Evolutionary conservation across 768 basidiomycete genomes (phyloP).

Genomic region (Lyophyllum decastes): DNA sequence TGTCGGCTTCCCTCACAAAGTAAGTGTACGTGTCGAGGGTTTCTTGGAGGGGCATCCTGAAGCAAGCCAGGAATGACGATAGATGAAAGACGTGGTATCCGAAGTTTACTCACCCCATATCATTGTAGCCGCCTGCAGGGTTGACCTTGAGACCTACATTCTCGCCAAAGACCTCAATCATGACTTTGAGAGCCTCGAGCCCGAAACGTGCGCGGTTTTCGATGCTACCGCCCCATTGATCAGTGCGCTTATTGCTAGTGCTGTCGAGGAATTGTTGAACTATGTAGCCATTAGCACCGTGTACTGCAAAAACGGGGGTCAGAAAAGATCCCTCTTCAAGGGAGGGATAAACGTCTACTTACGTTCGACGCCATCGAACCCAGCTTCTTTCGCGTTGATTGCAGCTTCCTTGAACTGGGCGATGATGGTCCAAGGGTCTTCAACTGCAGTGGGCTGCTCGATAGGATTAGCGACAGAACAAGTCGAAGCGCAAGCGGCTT

Average conservation of each 20-base stretch:
- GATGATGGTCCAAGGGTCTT: conserved; percentile 42
- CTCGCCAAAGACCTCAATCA: conserved; percentile 39
- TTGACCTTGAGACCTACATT: conserved; percentile 47
- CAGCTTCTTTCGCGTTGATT: conserved; percentile 49
- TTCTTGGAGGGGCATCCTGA: conserved; percentile 34
- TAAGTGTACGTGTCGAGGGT: conserved; percentile 42
- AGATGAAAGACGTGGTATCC: too few species aligned
- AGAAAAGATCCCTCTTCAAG: too few species aligned
- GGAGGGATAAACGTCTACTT: too few species aligned
- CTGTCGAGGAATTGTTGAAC: conserved; percentile 52
- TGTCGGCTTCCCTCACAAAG: conserved; percentile 40
- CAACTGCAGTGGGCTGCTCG: conserved; percentile 37
- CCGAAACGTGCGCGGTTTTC: conserved; percentile 60
- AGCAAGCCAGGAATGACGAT: too few species aligned
- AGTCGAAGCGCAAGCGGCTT: conserved; percentile 8
- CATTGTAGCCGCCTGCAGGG: conserved; percentile 47
- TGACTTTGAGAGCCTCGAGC: conserved; percentile 49
- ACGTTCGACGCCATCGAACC: conserved; percentile 59
- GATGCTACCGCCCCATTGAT: conserved; percentile 59
- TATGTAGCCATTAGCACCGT: conserved; percentile 45
- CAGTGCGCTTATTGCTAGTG: conserved; percentile 50
- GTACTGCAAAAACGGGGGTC: conserved; percentile 27
- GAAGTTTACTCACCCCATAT: conserved; percentile 35
- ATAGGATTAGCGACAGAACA: neutral
- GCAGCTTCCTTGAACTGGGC: conserved; percentile 45